Evolutionary conservation across 2,329 filamentous ascomycete genomes (phyloP).

Genomic region (Aureobasidium lini): DNA sequence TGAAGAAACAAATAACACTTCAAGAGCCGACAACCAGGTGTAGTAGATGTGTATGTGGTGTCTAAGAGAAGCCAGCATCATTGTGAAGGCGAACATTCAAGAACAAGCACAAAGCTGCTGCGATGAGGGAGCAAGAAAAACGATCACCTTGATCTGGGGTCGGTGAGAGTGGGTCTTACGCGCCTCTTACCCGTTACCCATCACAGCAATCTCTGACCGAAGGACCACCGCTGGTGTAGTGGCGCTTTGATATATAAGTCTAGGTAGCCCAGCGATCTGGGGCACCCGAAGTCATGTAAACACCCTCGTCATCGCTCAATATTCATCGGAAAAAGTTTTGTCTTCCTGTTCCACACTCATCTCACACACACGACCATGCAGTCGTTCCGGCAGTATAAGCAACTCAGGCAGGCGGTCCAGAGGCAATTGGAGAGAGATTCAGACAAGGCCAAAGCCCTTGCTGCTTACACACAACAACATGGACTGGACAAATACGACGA

Average conservation of each 20-base stretch:
- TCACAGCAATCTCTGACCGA: constrained; percentile 9
- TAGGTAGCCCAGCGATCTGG: not conserved
- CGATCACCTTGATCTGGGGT: constrained; percentile 11
- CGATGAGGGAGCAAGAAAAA: not conserved
- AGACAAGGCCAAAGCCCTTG: constrained; percentile 3
- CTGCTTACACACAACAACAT: constrained; percentile 5
- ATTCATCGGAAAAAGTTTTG: not conserved
- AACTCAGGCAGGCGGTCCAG: constrained; percentile 4
- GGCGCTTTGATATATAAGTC: not conserved
- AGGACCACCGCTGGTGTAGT: constrained; percentile 2
- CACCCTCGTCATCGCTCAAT: not conserved
- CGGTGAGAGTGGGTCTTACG: constrained; percentile 9
- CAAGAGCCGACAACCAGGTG: not conserved
- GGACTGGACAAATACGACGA: constrained; percentile 1
- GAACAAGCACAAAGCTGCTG: not conserved
- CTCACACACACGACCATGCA: not conserved
- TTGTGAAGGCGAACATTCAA: not conserved
- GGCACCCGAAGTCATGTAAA: not conserved
- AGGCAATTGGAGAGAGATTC: not conserved
- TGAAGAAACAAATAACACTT: not conserved
- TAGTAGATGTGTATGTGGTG: not conserved
- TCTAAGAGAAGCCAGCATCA: not conserved
- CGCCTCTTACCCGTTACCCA: constrained; percentile 4
- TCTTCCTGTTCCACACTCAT: not conserved
- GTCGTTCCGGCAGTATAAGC: constrained; percentile 11